These are phyloP conservation scores for Cercophora sp. DNA, from an alignment of 495 filamentous ascomycete species.

Conservation along the genomic window DNA sequence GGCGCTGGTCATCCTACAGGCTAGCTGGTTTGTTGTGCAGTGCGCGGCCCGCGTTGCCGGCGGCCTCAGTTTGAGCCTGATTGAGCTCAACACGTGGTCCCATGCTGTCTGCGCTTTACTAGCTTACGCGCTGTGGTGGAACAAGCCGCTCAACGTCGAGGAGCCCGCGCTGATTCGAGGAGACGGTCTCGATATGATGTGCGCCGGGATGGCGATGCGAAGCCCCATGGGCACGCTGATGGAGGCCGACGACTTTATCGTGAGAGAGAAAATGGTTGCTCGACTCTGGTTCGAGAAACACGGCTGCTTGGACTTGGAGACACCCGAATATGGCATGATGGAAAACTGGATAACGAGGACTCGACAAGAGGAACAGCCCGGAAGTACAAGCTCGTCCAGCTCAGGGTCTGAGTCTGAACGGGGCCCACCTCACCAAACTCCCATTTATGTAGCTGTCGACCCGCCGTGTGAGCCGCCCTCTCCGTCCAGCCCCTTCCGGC, in stretches of 20 bases:
- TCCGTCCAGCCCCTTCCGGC: not conserved
- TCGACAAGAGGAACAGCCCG: not conserved
- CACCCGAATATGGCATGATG: not conserved
- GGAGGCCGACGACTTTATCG: not conserved
- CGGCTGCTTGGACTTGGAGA: not conserved
- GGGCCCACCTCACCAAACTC: not conserved
- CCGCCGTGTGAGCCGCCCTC: not conserved
- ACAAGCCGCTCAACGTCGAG: constrained; percentile 33
- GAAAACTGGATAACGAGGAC: not conserved
- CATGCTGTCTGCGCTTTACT: constrained; percentile 31
- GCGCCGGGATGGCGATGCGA: not conserved
- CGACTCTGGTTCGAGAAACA: not conserved
- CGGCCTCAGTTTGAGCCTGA: constrained; percentile 25
- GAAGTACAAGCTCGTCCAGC: not conserved
- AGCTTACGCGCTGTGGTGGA: constrained; percentile 35
- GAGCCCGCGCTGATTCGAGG: not conserved
- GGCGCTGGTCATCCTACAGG: constrained; percentile 33
- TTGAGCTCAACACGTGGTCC: constrained; percentile 34
- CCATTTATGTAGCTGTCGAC: not conserved
- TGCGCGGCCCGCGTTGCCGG: constrained; percentile 22
- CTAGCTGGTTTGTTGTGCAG: constrained; percentile 34
- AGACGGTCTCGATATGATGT: not conserved
- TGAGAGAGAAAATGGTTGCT: not conserved
- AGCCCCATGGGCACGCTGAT: not conserved
- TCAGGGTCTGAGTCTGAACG: not conserved